Percentiles rank a stretch among this genome's conserved stretches.
Conservation (phyloP, 805 yeast species). For the Cyberlindnera xylosilytica region DNA sequence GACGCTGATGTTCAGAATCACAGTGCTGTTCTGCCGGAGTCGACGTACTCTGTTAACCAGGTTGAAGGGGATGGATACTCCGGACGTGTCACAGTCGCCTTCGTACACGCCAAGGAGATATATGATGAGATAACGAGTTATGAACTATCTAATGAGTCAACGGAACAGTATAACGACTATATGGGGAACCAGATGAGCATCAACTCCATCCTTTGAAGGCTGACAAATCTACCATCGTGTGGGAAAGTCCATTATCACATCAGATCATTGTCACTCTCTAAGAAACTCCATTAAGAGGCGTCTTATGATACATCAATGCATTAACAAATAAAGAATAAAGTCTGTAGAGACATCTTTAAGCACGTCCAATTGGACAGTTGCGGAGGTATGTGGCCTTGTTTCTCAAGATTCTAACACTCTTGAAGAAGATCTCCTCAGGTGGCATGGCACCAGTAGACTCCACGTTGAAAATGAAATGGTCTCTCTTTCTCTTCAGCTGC, state of each 20-base stretch:
- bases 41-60: slow-evolving; percentile 20
- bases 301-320: slow-evolving; percentile 1
- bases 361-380: slow-evolving; percentile 69
- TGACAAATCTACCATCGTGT: too few relatives aligned
- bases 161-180: slow-evolving; percentile 14
- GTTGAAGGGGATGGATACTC: slow-evolving; percentile 42
- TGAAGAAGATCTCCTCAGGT: slow-evolving; percentile 93
- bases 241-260: too few relatives aligned
- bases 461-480: slow-evolving; percentile 90
- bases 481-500: slow-evolving; percentile 85
- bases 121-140: slow-evolving; percentile 25
- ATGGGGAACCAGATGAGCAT: slow-evolving; percentile 13
- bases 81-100: slow-evolving; percentile 37
- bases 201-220: slow-evolving; percentile 5
- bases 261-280: too few relatives aligned
- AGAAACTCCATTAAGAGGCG: too few relatives aligned
- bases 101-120: slow-evolving; percentile 33
- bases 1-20: slow-evolving; percentile 26
- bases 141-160: slow-evolving; percentile 1
- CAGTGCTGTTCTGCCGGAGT: slow-evolving; percentile 27
- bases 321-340: neutral
- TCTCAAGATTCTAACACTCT: slow-evolving; percentile 79
- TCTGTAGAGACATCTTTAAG: slow-evolving; percentile 1
- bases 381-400: slow-evolving; percentile 80
- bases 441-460: slow-evolving; percentile 97